Conservation (phyloP, 257 asterid species). For the Primulina huaijiensis region DNA sequence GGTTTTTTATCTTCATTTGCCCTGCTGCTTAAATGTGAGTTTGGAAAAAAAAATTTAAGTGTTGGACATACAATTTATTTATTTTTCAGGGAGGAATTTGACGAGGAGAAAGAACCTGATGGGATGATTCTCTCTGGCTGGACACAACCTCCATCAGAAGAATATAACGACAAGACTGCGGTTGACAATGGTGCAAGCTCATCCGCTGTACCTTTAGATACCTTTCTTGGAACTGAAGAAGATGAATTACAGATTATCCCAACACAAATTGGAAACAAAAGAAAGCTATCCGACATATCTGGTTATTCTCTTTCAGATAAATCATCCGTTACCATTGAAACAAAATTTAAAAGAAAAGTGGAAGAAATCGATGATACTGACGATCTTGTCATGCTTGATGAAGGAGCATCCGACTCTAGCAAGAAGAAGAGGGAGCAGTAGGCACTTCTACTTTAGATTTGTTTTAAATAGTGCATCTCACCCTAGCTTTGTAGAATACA, state of each 20-base stretch:
- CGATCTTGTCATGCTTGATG: conserved; percentile 44
- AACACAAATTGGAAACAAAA: conserved; percentile 52
- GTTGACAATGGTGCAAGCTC: conserved; percentile 67
- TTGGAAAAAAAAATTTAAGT: not conserved
- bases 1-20: not conserved
- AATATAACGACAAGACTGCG: conserved; percentile 40
- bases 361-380: conserved; percentile 36
- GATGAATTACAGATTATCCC: conserved; percentile 53
- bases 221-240: conserved; percentile 37
- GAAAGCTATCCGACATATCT: conserved; percentile 48
- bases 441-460: conserved; percentile 17
- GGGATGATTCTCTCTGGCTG: conserved; percentile 85
- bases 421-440: conserved; percentile 49
- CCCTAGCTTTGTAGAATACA: conserved; percentile 43
- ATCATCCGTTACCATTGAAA: conserved; percentile 26
- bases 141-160: conserved; percentile 51
- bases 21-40: not conserved
- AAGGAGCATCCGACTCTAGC: conserved; percentile 34
- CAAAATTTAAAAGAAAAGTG: conserved; percentile 35
- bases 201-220: conserved; percentile 43
- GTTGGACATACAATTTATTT: conserved; percentile 8
- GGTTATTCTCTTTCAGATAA: conserved; percentile 25
- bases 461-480: conserved; percentile 24
- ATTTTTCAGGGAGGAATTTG: conserved; percentile 74
- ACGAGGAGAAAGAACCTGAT: conserved; percentile 94